Evolutionary conservation across 495 filamentous ascomycete species (phyloP), one percentile per base, ranked within the genome.

Genomic region (Penicillium cinerascens): DNA sequence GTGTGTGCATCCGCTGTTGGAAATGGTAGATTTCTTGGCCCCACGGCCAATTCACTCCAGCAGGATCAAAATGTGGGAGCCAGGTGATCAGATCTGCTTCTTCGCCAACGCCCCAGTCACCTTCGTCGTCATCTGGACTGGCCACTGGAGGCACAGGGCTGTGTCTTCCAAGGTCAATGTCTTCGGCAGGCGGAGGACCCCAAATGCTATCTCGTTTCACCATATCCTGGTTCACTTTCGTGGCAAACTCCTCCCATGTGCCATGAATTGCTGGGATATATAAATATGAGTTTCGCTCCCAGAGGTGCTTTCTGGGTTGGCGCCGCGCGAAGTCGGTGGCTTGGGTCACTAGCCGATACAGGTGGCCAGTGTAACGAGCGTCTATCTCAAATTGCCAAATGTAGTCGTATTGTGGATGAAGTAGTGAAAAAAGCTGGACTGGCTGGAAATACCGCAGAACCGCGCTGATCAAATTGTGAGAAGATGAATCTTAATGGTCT

Each of bases 371-470:
- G 44, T 81, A 80, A 26, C 87, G 78, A 15, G 79, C 76, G 62
- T 91, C 85, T 56, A 85, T 76, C 55, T 88, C 85, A 78, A 84
- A 86, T 55, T 89, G 87, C 86, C 85, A 89, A 44, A 85, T 70
- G 55, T 74, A 86, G 37, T 86, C 84, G 54, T 85, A 89, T 44
- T 88, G 79, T 0, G 83, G 84, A 54, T 85, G 36, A 0, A 56
- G 49, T 73, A 21, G 80, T 72, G 54, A 82, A 72, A 51, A 81
- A 33, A 69, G 58, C 26, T 69, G 66, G 6, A 67, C 38, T 15
- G 70, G 60, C 16, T 67, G 65, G 38, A 52, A 60, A 39, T 68
- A 56, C 33, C 53, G 58, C 6, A 61, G 13, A 51, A 63, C 36
- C 16, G 49, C 20, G 15, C 58, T 60, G 20, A 17, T 23, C n/a